Evolutionary conservation across 2,329 filamentous ascomycete genomes (phyloP).

Genomic region (Monilinia polystroma): DNA sequence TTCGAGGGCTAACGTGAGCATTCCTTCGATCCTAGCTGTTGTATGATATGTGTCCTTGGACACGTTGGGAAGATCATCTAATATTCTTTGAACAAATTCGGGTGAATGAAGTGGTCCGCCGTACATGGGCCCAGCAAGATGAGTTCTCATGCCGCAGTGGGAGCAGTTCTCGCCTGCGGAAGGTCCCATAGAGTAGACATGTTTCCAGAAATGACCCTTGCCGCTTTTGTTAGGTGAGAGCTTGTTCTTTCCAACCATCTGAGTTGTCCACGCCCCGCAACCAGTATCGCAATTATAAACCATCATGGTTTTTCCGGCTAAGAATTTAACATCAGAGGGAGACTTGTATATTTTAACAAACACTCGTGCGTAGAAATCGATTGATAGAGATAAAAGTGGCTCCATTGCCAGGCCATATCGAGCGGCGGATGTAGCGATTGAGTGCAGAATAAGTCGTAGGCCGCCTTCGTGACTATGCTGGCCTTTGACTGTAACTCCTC

Average conservation of each 20-base stretch:
- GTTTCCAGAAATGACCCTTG: conserved; percentile 70
- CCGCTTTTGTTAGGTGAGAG: conserved; percentile 68
- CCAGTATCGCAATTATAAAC: conserved; percentile 88
- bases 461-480: conserved; percentile 85
- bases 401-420: conserved; percentile 87
- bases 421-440: conserved; percentile 75
- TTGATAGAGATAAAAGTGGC: conserved; percentile 86
- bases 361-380: conserved; percentile 90
- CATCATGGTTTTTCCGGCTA: conserved; percentile 87
- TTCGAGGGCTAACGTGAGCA: conserved; percentile 85
- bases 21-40: conserved; percentile 77
- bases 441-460: conserved; percentile 79
- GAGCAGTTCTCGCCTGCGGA: conserved; percentile 65
- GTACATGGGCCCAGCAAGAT: conserved; percentile 93
- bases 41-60: conserved; percentile 75
- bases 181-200: conserved; percentile 71
- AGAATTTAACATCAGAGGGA: conserved; percentile 83
- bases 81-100: conserved; percentile 75
- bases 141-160: conserved; percentile 84
- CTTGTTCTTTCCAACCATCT: conserved; percentile 71
- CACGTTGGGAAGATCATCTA: conserved; percentile 67
- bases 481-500: conserved; percentile 83
- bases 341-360: conserved; percentile 82
- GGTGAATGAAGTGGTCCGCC: conserved; percentile 83
- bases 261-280: conserved; percentile 88